A percentile compares a stretch with the other conserved stretches of the same genome.
Conservation (phyloP, 78 protist species). For the Tieghemostelium lacteum region DNA sequence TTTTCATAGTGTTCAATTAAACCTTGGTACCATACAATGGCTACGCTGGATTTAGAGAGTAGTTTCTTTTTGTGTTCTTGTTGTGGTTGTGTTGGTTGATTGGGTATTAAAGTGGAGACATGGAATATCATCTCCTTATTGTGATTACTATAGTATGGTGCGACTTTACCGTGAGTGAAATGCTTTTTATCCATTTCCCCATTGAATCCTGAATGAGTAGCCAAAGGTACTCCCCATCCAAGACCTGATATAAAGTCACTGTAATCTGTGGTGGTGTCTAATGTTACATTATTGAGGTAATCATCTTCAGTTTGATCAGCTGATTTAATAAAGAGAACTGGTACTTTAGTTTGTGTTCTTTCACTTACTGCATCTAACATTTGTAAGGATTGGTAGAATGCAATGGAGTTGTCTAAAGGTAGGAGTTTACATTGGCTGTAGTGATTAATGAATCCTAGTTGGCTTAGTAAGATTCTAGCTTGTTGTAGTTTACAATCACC, state of each 20-base stretch:
- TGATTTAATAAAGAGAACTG: slow-evolving; percentile 15
- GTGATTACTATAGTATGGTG: slow-evolving; percentile 55
- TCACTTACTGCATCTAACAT: slow-evolving; percentile 42
- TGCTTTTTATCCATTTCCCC: slow-evolving; percentile 46
- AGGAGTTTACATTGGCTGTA: slow-evolving; percentile 9
- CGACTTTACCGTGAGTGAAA: slow-evolving; percentile 11
- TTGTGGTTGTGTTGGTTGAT: background rate
- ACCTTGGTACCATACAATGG: slow-evolving; percentile 56
- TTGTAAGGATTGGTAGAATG: slow-evolving; percentile 40
- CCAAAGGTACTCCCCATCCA: slow-evolving; percentile 55
- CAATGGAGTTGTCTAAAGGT: slow-evolving; percentile 36
- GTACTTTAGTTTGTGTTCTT: slow-evolving; percentile 35
- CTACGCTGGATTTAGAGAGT: background rate
- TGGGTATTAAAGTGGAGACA: slow-evolving; percentile 61
- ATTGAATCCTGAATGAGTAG: slow-evolving; percentile 28
- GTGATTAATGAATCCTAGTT: slow-evolving; percentile 26
- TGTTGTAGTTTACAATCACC: slow-evolving; percentile 74
- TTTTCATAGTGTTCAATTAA: slow-evolving; percentile 48
- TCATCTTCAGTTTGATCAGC: slow-evolving; percentile 44
- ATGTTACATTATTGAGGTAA: background rate
- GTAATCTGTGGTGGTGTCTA: slow-evolving; percentile 21
- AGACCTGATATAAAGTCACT: slow-evolving; percentile 16
- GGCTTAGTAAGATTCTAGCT: slow-evolving; percentile 21
- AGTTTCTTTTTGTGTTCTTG: slow-evolving; percentile 55
- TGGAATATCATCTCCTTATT: slow-evolving; percentile 28